Percentiles rank a stretch among this genome's conserved stretches.
Evolutionary conservation across 2,329 filamentous ascomycete genomes (phyloP).

Genomic region (Exophiala phaeomuriformis): DNA sequence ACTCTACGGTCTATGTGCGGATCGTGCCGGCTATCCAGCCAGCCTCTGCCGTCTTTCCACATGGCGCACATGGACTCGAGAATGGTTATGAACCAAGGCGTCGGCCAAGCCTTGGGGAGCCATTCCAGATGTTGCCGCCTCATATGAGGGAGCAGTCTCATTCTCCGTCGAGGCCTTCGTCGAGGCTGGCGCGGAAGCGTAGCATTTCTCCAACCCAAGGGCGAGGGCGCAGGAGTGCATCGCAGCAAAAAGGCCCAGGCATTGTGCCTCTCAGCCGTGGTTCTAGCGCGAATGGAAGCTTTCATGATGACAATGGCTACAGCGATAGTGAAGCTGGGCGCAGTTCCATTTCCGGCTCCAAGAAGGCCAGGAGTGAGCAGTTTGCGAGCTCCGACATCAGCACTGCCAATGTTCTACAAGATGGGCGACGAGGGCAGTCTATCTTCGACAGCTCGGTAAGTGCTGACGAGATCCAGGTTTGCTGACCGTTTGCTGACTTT

Average conservation of each 20-base stretch:
- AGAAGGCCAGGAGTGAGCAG: constrained; percentile 71
- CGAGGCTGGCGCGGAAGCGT: constrained; percentile 64
- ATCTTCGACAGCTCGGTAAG: constrained; percentile 97
- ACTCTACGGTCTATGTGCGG: constrained; percentile 89
- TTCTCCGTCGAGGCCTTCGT: constrained; percentile 59
- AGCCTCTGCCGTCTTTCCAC: constrained; percentile 42
- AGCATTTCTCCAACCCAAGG: constrained; percentile 67
- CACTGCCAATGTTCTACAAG: constrained; percentile 95
- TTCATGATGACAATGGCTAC: constrained; percentile 70
- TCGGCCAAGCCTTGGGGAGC: constrained; percentile 52
- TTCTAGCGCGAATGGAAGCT: constrained; percentile 51
- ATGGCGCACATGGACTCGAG: constrained; percentile 41
- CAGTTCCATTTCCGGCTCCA: constrained; percentile 62
- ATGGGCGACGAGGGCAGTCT: constrained; percentile 86
- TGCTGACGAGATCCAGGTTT: constrained; percentile 25
- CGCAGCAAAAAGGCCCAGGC: constrained; percentile 64
- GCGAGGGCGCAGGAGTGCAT: constrained; percentile 68
- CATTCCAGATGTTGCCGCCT: constrained; percentile 57
- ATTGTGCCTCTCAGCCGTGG: constrained; percentile 58
- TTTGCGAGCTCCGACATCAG: constrained; percentile 95
- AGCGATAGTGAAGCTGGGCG: constrained; percentile 81
- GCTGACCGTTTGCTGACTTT: constrained; percentile 25
- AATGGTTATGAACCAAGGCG: constrained; percentile 49
- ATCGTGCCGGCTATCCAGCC: constrained; percentile 57
- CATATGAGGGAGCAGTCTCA: constrained; percentile 52